Conservation (phyloP, 2,329 filamentous ascomycete species). For the Botrytis tulipae region DNA sequence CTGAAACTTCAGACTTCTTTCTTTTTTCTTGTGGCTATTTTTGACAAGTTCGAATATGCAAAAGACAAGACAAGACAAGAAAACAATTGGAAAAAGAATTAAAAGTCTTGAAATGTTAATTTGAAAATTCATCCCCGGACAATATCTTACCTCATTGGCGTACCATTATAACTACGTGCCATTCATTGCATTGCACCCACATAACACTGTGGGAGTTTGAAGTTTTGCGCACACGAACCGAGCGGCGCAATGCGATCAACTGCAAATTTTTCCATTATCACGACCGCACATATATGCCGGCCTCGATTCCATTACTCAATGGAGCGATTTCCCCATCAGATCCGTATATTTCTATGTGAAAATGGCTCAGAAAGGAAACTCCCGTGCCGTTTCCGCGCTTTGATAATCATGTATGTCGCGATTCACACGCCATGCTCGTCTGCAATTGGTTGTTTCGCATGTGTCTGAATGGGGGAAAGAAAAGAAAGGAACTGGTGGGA, state of each 20-base stretch:
- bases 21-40: not conserved
- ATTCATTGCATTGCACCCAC: not conserved
- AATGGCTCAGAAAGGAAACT: not conserved
- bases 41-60: not conserved
- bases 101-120: not conserved
- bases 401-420: not conserved
- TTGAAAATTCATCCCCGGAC: not conserved
- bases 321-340: not conserved
- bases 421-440: not conserved
- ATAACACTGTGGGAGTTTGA: not conserved
- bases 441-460: conserved; percentile 2
- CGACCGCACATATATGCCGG: not conserved
- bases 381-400: conserved; percentile 10
- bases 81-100: not conserved
- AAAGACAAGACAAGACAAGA: not conserved
- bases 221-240: not conserved
- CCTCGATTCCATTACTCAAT: not conserved
- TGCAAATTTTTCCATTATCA: not conserved
- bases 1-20: not conserved
- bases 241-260: not conserved
- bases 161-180: not conserved
- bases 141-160: not conserved
- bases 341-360: not conserved
- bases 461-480: not conserved
- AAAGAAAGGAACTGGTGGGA: not conserved